Conservation (phyloP, 768 basidiomycete species). For the Saitozyma sp. region DNA sequence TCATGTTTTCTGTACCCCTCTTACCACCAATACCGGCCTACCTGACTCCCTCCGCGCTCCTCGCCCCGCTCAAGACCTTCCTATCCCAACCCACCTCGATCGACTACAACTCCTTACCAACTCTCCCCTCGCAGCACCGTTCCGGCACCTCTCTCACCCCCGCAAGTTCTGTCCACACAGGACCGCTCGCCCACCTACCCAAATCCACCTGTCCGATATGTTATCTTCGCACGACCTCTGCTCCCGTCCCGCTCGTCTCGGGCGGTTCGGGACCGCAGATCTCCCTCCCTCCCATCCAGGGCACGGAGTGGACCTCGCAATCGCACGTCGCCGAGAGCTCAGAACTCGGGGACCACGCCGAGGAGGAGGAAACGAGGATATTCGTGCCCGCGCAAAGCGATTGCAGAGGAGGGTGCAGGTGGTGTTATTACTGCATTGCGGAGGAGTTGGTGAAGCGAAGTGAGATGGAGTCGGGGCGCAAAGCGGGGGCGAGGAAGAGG, state of each 20-base stretch:
- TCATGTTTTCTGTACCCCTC: slow-evolving; percentile 86
- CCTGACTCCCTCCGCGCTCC: slow-evolving; percentile 13
- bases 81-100: slow-evolving; percentile 16
- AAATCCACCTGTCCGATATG: slow-evolving; percentile 86
- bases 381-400: slow-evolving; percentile 64
- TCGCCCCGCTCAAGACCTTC: slow-evolving; percentile 21
- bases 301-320: neutral
- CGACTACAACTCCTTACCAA: slow-evolving; percentile 20
- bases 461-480: slow-evolving; percentile 12
- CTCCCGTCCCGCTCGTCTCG: slow-evolving; percentile 60
- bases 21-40: slow-evolving; percentile 60
- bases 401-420: slow-evolving; percentile 73
- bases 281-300: slow-evolving; percentile 19
- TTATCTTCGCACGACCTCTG: slow-evolving; percentile 35
- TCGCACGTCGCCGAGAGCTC: neutral
- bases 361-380: slow-evolving; percentile 72
- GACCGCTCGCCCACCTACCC: slow-evolving; percentile 71
- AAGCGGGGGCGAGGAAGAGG: neutral
- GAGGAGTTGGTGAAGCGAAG: slow-evolving; percentile 64
- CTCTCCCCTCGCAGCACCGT: slow-evolving; percentile 6
- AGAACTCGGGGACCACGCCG: slow-evolving; percentile 18
- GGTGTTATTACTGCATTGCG: slow-evolving; percentile 91
- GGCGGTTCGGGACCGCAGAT: slow-evolving; percentile 21
- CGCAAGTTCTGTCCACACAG: slow-evolving; percentile 10
- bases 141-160: neutral